Conservation (phyloP, 768 basidiomycete genomes). For the Leccinum fibrillosum region DNA sequence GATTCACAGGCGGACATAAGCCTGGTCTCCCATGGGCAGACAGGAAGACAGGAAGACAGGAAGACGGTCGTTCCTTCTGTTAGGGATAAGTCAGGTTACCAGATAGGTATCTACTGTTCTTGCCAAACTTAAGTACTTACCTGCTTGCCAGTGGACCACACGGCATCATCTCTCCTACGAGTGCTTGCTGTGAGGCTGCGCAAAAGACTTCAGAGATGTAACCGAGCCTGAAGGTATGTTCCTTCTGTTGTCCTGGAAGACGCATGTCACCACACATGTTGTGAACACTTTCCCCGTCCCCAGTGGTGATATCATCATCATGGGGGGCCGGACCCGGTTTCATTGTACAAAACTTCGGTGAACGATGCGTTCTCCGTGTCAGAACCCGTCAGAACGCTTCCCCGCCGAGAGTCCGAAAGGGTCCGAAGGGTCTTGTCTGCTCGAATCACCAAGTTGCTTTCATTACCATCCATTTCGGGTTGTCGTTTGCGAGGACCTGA, state of each 20-base stretch:
- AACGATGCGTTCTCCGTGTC: neutral
- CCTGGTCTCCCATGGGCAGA: too few relatives aligned
- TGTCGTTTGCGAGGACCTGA: too few relatives aligned
- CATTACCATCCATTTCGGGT: too few relatives aligned
- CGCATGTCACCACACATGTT: neutral
- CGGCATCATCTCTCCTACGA: neutral
- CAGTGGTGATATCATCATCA: neutral
- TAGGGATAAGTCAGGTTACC: too few relatives aligned
- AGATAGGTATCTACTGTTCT: neutral
- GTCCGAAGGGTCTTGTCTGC: too few relatives aligned
- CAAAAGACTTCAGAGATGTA: constrained; percentile 27
- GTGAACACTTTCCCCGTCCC: neutral
- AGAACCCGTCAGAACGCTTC: too few relatives aligned
- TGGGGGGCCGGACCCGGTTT: neutral
- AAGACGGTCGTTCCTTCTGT: too few relatives aligned
- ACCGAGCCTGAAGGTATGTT: constrained; percentile 27
- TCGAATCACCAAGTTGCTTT: too few relatives aligned
- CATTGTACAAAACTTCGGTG: too few relatives aligned
- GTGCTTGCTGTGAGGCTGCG: neutral
- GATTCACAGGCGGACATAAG: neutral
- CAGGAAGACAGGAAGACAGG: too few relatives aligned
- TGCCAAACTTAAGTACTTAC: neutral
- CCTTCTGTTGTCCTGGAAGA: neutral
- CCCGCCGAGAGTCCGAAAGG: too few relatives aligned
- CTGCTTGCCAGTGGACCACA: neutral